Evolutionary conservation across 148 eudicot genomes (phyloP), one percentile per base, ranked within the genome.

Genomic region (Talinum fruticosum): DNA sequence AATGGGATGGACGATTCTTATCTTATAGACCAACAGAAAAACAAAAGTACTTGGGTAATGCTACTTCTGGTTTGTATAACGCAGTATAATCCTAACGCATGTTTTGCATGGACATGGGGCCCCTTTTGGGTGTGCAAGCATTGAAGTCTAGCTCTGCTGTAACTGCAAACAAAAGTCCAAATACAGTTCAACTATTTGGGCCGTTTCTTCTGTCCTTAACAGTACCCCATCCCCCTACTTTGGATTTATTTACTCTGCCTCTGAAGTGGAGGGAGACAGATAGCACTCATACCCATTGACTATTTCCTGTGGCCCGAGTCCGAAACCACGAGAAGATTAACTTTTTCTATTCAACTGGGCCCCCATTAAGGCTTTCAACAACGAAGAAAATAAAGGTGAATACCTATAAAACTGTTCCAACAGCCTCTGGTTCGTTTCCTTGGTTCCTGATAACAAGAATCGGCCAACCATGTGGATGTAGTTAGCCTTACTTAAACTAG

Each of bases 191-290:
- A 33, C 51, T 51, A 76, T 37, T 5, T 77, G 80, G 77, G 77
- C 80, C 62, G 49, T 81, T 24, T 28, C 53, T 51, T 19, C 21
- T 71, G 76, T 76, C 53, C 66, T 14, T 28, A 36, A 44, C 73
- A n/a, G 23, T 36, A 74, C 0, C 65, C 38, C 49, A 74, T 8
- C 23, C 37, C 34, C 28, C 68, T 66, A 8, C 36, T 26, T 57
- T 24, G 36, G 68, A 36, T 44, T 49, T 67, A 44, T 69, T 8
- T 23, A 18, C 53, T 1, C 6, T n/a, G 29, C 4, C 21, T 28
- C 1, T 67, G 4, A 21, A 24, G 36, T 8, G 10, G 19, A 65
- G n/a, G 71, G 71, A 67, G 44, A 67, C 44, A 67, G 71, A 67
- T 26, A 33, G 5, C 7, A 67, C 71, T 34, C 71, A 18, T 13